Conservation (phyloP, 257 asterid species). For the Anisodus tanguticus region DNA sequence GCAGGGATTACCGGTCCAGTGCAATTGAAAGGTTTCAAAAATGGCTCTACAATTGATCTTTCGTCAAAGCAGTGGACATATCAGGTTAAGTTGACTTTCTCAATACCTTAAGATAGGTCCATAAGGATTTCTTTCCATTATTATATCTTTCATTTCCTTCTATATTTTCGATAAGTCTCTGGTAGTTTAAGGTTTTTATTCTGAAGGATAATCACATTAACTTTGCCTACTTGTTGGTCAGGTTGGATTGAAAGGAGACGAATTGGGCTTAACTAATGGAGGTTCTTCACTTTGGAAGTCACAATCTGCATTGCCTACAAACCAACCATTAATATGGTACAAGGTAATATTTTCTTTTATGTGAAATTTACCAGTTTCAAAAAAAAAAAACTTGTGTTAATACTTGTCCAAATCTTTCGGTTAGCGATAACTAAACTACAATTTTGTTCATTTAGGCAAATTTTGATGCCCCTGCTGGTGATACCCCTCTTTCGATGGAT, state of each 20-base stretch:
- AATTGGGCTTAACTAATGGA: slow-evolving; percentile 57
- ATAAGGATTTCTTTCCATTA: neutral
- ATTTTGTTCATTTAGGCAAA: slow-evolving; percentile 49
- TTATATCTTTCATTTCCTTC: neutral
- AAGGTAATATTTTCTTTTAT: slow-evolving; percentile 55
- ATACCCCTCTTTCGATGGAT: slow-evolving; percentile 75
- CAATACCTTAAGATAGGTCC: slow-evolving; percentile 2
- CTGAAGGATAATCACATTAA: slow-evolving; percentile 5
- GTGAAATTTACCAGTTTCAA: neutral
- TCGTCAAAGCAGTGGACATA: slow-evolving; percentile 71
- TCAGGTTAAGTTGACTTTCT: slow-evolving; percentile 52
- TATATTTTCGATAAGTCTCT: neutral
- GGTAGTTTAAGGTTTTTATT: neutral
- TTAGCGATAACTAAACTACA: neutral
- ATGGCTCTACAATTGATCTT: slow-evolving; percentile 60
- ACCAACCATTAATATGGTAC: slow-evolving; percentile 87
- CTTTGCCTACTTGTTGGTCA: slow-evolving; percentile 37
- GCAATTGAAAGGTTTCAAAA: slow-evolving; percentile 51
- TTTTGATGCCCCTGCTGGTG: slow-evolving; percentile 71
- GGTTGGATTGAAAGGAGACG: slow-evolving; percentile 91
- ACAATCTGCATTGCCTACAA: slow-evolving; percentile 64
- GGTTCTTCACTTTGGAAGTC: slow-evolving; percentile 72
- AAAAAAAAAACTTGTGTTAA: neutral
- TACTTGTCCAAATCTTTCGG: slow-evolving; percentile 2
- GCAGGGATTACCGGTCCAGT: slow-evolving; percentile 83